A percentile compares a stretch with the other conserved stretches of the same genome.
These are phyloP conservation scores for Trichoderma brevicompactum DNA, from an alignment of 2,329 filamentous ascomycete genomes.

Conservation along the genomic window DNA sequence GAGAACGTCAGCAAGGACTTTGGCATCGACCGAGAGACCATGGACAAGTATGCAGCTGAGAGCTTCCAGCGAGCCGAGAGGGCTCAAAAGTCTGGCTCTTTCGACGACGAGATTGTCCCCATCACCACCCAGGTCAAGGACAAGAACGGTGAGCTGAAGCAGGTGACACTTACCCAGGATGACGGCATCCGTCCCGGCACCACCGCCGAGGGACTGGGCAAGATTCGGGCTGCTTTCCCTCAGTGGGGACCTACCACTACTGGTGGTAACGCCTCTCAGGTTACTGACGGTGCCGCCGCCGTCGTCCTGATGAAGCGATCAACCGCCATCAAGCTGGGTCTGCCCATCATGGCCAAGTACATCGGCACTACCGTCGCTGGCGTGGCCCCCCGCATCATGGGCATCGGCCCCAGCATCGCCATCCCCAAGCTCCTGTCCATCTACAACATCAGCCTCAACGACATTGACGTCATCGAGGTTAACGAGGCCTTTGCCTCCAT, in stretches of 20 bases:
- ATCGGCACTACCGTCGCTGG: slow-evolving; percentile 90
- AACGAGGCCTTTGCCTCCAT: slow-evolving; percentile 99
- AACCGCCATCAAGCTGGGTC: slow-evolving; percentile 80
- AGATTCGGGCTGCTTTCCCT: slow-evolving; percentile 89
- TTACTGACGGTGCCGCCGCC: slow-evolving; percentile 92
- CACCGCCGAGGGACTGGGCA: slow-evolving; percentile 77
- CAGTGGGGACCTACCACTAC: slow-evolving; percentile 80
- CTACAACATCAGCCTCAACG: slow-evolving; percentile 75
- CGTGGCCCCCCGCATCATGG: slow-evolving; percentile 93
- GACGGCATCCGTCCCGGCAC: slow-evolving; percentile 92
- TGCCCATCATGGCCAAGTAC: slow-evolving; percentile 94
- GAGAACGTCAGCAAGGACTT: slow-evolving; percentile 96
- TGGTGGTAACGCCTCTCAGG: slow-evolving; percentile 91
- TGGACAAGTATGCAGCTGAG: slow-evolving; percentile 86
- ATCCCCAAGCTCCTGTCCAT: slow-evolving; percentile 83
- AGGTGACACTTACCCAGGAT: slow-evolving; percentile 80
- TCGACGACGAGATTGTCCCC: slow-evolving; percentile 92
- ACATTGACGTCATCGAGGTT: slow-evolving; percentile 88
- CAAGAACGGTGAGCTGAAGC: slow-evolving; percentile 76
- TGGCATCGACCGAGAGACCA: slow-evolving; percentile 74
- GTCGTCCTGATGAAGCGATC: slow-evolving; percentile 93
- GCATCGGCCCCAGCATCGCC: slow-evolving; percentile 77
- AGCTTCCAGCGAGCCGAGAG: slow-evolving; percentile 85
- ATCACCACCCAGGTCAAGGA: slow-evolving; percentile 83
- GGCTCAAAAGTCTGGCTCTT: slow-evolving; percentile 89